phyloP scores from a whole-genome alignment of 345 rosid genomes.

The Kernera saxatilis region DNA sequence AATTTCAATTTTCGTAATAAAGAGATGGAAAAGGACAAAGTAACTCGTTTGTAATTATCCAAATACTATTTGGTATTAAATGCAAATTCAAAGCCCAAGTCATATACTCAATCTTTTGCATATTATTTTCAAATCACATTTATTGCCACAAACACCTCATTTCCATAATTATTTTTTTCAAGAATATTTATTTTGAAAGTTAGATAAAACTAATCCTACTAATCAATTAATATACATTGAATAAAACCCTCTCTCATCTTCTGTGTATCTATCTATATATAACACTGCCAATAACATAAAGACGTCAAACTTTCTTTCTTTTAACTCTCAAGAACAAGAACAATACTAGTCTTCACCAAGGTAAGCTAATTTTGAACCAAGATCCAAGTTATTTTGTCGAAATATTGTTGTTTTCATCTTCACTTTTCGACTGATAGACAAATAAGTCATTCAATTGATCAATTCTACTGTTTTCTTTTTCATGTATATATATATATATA shows the following conservation, averaged over 20 bases:
- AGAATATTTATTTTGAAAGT: conserved; percentile 20
- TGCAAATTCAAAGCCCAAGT: conserved; percentile 28
- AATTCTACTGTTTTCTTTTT: not conserved
- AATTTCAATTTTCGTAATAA: not conserved
- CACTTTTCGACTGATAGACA: not conserved
- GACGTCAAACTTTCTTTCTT: conserved; percentile 14
- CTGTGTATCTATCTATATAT: conserved; percentile 3
- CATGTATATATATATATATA: not conserved
- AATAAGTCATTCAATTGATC: not conserved
- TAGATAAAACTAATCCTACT: conserved; percentile 20
- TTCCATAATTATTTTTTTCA: not conserved
- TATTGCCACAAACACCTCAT: conserved; percentile 12
- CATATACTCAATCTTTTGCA: conserved; percentile 25
- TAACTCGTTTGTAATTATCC: conserved; percentile 23
- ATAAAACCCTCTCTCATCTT: not conserved
- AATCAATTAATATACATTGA: conserved; percentile 4
- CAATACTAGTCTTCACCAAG: conserved; percentile 20
- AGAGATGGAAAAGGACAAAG: not conserved
- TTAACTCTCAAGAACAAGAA: conserved; percentile 18
- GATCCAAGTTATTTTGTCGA: not conserved
- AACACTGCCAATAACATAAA: conserved; percentile 9
- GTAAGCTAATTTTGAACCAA: conserved; percentile 14
- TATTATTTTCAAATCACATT: conserved; percentile 18
- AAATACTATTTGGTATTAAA: conserved; percentile 26
- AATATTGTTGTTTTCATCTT: not conserved